Evolutionary conservation across 257 asterid species (phyloP), one percentile per base, ranked within the genome.

Genomic region (Rhazya stricta): DNA sequence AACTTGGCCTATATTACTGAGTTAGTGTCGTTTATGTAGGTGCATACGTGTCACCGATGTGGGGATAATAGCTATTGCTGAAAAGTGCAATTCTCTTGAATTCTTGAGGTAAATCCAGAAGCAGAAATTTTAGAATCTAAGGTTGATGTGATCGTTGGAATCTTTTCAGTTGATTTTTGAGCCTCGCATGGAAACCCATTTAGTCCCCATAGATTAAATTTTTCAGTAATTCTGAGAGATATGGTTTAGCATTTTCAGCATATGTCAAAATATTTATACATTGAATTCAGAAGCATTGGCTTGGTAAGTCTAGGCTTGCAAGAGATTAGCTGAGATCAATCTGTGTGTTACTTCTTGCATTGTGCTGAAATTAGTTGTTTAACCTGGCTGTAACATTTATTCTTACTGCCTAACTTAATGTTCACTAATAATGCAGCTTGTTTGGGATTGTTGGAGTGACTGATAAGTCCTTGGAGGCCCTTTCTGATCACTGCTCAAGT

Each of bases 401-500:
- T 36, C 9, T 25, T 46, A 34, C 60, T 34, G 32, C 56, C 61
- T 29, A 32, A 51, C 30, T 71, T 43, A 72, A 21, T 32, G 11
- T 36, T 21, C 37, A 56, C 71, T 76, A 58, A 25, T 75, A 9
- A 42, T 84, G 88, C 92, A 95, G 99, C 89, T 83, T 95, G 86
- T 95, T 95, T 81, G 99, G 99, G 71, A 88, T 95, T 79, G 89
- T 92, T 77, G 98, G 99, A 79, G 98, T 95, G 66, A 88, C 93
- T 27, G 97, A 91, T 79, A 89, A 81, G 86, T 82, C 96, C 83
- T 75, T 95, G 83, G 94, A 92, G 81, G 88, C 85, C 27, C 94
- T 95, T 41, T 88, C 97, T 18, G 81, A 79, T 62, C 73, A 27
- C 81, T 91, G 96, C 79, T 84, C 96, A 19, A 75, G 71, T 67